Evolutionary conservation across 2,329 filamentous ascomycete species (phyloP), one percentile per base, ranked within the genome.

Genomic region (Xylaria sp.): DNA sequence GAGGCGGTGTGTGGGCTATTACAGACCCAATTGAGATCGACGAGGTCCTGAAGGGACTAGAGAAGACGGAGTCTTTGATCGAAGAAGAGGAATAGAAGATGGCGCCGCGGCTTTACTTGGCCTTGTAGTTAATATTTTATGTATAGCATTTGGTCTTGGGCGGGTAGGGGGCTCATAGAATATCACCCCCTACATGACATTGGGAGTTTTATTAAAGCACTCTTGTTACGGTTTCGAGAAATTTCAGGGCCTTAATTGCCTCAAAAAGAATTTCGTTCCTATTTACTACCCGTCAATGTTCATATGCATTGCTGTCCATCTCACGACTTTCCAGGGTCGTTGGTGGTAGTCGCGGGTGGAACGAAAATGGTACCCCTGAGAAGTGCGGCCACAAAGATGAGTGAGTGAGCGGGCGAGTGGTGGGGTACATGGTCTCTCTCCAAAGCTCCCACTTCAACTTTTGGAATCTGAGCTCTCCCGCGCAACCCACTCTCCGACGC

Each of bases 1-100:
- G 94, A 1, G 94, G 94, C 57, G 95, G 95, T 1, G 94, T 98
- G 0, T 97, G 94, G 94, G 94, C 92, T 3, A 92, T 98, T 62
- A 94, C 90, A 9, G 91, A 94, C 77, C 93, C 94, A 8, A 86
- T 85, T 64, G 91, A 93, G 78, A 87, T 93, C 55, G 90, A 94
- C 70, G 88, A 91, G 70, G 87, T 90, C 53, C 78, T 93, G 47
- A 84, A 81, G 68, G 89, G 86, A 2, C 77, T 93, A 54, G 89
- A 93, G 72, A 86, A 91, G 77, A 93, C 90, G 9, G 89, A 86
- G 50, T 78, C 76, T 12, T 75, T 86, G 32, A 76, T 82, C 32
- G 85, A 86, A 30, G 85, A 88, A 50, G 83, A 86, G 53, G 82
- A 82, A 50, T 42, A 24, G 21, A 7, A 53, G 24, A 2, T 32